Evolutionary conservation across 352 stramenopile genomes (phyloP).

Genomic region (Phytophthora niederhauseri): DNA sequence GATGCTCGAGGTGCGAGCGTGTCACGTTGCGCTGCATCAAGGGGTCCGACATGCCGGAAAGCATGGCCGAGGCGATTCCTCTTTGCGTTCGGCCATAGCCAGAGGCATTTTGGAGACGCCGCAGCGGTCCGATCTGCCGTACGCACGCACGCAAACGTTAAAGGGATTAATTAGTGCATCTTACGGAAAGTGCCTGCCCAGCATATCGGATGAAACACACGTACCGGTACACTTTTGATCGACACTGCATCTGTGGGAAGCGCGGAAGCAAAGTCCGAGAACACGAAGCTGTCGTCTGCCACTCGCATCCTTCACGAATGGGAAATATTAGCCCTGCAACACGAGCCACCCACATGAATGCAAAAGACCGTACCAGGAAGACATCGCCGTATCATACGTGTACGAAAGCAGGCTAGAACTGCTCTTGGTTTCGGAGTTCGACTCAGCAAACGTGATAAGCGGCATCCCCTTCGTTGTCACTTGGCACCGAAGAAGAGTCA

Average conservation of each 20-base stretch:
- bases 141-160: neutral
- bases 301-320: conserved; percentile 74
- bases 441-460: conserved; percentile 85
- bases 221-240: conserved; percentile 70
- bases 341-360: neutral
- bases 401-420: conserved; percentile 76
- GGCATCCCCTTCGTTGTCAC: conserved; percentile 74
- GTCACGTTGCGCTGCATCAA: conserved; percentile 84
- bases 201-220: conserved; percentile 14
- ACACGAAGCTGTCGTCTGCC: conserved; percentile 85
- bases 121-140: conserved; percentile 69
- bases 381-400: conserved; percentile 77
- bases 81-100: conserved; percentile 73
- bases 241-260: conserved; percentile 74
- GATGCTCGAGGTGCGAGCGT: conserved; percentile 83
- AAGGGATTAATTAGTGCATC: conserved; percentile 16
- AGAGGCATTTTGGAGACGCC: conserved; percentile 83
- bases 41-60: conserved; percentile 72
- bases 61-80: conserved; percentile 70
- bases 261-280: conserved; percentile 82
- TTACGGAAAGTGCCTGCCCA: neutral
- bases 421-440: conserved; percentile 50
- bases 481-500: conserved; percentile 77
- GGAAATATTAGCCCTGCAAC: neutral
- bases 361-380: conserved; percentile 61